Evolutionary conservation across 805 yeast genomes (phyloP).

Genomic region (Teunomyces aglyptinius): DNA sequence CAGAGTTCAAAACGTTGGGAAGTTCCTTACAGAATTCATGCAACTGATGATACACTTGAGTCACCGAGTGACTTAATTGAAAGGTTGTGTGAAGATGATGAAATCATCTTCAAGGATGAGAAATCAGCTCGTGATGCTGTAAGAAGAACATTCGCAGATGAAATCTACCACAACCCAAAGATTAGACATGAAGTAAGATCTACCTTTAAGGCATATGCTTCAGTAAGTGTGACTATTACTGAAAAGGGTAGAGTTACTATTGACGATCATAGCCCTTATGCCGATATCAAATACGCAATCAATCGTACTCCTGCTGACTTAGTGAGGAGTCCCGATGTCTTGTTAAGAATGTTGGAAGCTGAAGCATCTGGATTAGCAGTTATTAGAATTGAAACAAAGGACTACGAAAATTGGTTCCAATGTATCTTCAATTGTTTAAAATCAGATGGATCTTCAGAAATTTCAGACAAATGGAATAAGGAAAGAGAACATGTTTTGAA

Average conservation of each 20-base stretch:
- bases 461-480: constrained; percentile 77
- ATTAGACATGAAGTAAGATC: constrained; percentile 68
- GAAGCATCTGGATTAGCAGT: constrained; percentile 73
- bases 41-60: constrained; percentile 64
- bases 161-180: constrained; percentile 75
- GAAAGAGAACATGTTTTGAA: constrained; percentile 67
- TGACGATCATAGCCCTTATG: constrained; percentile 75
- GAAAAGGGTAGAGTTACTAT: constrained; percentile 71
- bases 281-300: constrained; percentile 87
- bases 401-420: constrained; percentile 40
- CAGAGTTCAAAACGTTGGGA: constrained; percentile 50
- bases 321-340: constrained; percentile 71
- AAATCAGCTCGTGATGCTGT: constrained; percentile 70
- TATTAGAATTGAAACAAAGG: constrained; percentile 57
- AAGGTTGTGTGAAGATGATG: constrained; percentile 42
- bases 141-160: constrained; percentile 73
- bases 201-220: constrained; percentile 62
- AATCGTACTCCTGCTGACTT: constrained; percentile 79
- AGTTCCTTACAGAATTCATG: constrained; percentile 57
- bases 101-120: constrained; percentile 52
- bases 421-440: constrained; percentile 51
- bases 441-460: constrained; percentile 75
- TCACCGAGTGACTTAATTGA: constrained; percentile 62
- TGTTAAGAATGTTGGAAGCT: constrained; percentile 88
- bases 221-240: constrained; percentile 71